A percentile compares a stretch with the other conserved stretches of the same genome.
Evolutionary conservation across 306 rosid species (phyloP).

Genomic region (Prinsepia uniflora): DNA sequence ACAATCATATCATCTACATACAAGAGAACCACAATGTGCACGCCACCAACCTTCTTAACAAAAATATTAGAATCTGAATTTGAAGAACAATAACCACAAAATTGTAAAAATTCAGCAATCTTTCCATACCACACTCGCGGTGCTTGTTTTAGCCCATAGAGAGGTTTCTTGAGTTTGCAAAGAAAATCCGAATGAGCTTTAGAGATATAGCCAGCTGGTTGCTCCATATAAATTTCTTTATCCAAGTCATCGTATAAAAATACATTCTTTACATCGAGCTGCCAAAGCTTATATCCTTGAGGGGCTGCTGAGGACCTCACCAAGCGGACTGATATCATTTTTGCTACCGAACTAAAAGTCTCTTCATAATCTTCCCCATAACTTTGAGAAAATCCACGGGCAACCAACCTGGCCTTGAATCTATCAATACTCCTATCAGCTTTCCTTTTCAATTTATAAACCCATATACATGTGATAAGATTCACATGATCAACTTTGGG

Average conservation of each 20-base stretch:
- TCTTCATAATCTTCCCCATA: slow-evolving; percentile 5
- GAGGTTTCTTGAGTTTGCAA: background rate
- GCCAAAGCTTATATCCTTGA: background rate
- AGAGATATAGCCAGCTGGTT: no score
- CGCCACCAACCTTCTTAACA: background rate
- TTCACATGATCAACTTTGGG: background rate
- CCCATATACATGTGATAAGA: background rate
- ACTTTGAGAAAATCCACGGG: background rate
- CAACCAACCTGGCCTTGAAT: background rate
- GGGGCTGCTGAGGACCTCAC: background rate
- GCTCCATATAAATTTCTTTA: background rate
- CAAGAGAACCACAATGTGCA: no score
- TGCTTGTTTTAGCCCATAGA: background rate
- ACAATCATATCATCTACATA: no score
- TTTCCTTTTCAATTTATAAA: background rate
- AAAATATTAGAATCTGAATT: background rate
- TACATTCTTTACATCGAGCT: no score
- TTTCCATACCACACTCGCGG: background rate
- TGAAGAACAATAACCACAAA: background rate
- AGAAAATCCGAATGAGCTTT: background rate
- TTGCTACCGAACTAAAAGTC: slow-evolving; percentile 11
- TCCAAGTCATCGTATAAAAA: no score
- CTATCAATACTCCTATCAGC: background rate
- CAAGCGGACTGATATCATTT: background rate
- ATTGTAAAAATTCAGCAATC: background rate